phyloP scores from a whole-genome alignment of 1,284 basidiomycete species.

The Puccinia triticina region DNA sequence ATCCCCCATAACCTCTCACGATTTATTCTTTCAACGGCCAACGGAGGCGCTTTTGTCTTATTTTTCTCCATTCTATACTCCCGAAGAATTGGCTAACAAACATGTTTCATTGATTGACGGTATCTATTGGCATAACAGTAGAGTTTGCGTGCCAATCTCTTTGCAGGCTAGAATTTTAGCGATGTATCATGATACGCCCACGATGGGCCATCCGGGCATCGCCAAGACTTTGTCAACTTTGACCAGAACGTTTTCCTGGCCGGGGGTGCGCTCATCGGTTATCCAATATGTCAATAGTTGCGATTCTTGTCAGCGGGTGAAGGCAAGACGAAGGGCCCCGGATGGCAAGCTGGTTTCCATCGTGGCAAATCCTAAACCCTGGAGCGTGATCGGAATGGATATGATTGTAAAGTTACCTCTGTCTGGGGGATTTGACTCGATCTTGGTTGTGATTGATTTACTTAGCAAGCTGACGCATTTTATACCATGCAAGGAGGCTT shows the following conservation, averaged over 20 bases:
- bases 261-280: background rate
- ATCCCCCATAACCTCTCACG: no score
- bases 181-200: background rate
- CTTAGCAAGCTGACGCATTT: no score
- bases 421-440: no score
- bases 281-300: constrained; percentile 54
- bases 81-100: no score
- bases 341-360: constrained; percentile 56
- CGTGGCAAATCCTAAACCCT: background rate
- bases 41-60: no score
- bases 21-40: no score
- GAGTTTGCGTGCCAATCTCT: background rate
- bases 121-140: background rate
- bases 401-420: no score
- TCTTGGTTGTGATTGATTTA: no score
- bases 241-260: constrained; percentile 5
- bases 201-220: constrained; percentile 2
- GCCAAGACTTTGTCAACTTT: background rate
- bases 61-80: no score
- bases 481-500: no score
- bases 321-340: constrained; percentile 56
- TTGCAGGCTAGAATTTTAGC: background rate
- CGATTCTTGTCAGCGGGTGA: constrained; percentile 56
- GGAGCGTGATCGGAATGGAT: background rate
- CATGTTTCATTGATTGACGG: no score